Base-by-base conservation (phyloP, 176 grass and related monocot species). In the Bothriochloa decipiens region DNA sequence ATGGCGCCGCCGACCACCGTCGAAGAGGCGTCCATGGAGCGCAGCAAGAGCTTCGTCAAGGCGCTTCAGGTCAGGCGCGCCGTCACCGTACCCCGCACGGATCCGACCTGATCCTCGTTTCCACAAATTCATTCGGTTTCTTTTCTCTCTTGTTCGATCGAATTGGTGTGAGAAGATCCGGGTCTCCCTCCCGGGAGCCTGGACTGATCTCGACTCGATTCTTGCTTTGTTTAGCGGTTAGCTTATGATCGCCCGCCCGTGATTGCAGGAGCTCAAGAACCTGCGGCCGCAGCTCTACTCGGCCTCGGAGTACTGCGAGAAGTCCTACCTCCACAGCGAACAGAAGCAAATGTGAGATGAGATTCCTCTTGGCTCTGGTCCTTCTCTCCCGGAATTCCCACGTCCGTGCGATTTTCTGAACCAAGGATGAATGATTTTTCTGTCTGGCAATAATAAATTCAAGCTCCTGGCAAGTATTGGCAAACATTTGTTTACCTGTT, bases 11-110 rank as follows among this genome's bases (percentile, higher is more conserved):
- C 88, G 75, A 82, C 84, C 88, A 95, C 97, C 67, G 86, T 96
- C 81, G 93, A 99, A 60, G 97, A 99, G 91, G 91, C 83, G 60
- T 96, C 93, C 86, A 94, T 96, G 97, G 97, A 99, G 90, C 82
- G 88, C 37, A 99, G 97, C 93, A 99, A 92, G 83, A 94, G 90
- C 91, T 99, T 99, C 88, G 90, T 96, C 84, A 99, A 89, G 88
- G 91, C 97, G 52, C 89, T 99, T 32, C 97, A 96, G 97, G 97
- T 97, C 37, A 60, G 78, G n/a, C 41, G 70, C 70, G 3, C 32
- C 32, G 50, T 22, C 53, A 57, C 53, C 55, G 22, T 23, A 10
- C 46, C 33, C 63, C 77, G 11, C 35, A 47, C 73, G 70, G 85
- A 81, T 84, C 81, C 69, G 52, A 33, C 29, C 2, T 18, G 65